phyloP scores from a whole-genome alignment of 805 yeast genomes.

The Saccharomycopsis babjevae region DNA sequence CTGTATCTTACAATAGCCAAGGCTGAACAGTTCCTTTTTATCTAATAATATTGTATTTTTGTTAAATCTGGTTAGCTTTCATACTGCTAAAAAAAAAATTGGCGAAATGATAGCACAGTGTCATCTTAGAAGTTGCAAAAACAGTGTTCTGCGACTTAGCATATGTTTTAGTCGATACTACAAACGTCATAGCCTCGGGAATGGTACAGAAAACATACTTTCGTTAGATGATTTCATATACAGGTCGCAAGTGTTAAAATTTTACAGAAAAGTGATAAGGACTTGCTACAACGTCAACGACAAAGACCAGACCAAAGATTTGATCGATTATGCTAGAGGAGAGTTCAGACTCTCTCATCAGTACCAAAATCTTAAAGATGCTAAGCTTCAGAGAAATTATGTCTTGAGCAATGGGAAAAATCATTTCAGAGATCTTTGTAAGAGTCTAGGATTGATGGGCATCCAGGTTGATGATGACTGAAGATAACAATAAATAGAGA shows the following conservation, averaged over 20 bases:
- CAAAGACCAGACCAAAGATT: slow-evolving; percentile 19
- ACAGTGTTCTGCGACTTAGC: too few relatives aligned
- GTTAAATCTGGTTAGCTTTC: too few relatives aligned
- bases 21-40: too few relatives aligned
- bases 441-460: slow-evolving; percentile 24
- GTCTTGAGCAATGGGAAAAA: slow-evolving; percentile 27
- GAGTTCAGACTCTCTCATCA: slow-evolving; percentile 24
- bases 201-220: background rate
- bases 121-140: too few relatives aligned
- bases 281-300: slow-evolving; percentile 22
- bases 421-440: slow-evolving; percentile 26
- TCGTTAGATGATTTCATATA: slow-evolving; percentile 24
- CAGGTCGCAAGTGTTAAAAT: slow-evolving; percentile 22
- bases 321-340: slow-evolving; percentile 23
- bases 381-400: slow-evolving; percentile 21
- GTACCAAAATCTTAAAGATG: slow-evolving; percentile 21
- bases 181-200: background rate
- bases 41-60: too few relatives aligned
- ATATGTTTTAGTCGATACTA: background rate
- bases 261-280: slow-evolving; percentile 27
- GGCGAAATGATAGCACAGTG: too few relatives aligned
- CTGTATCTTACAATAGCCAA: too few relatives aligned
- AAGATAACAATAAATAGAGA: background rate
- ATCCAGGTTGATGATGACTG: slow-evolving; percentile 7
- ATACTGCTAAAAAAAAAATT: too few relatives aligned